A percentile compares a stretch with the other conserved stretches of the same genome.
Conservation (phyloP, 192 early-diverging fungal genomes). For the Piromyces sp. region DNA sequence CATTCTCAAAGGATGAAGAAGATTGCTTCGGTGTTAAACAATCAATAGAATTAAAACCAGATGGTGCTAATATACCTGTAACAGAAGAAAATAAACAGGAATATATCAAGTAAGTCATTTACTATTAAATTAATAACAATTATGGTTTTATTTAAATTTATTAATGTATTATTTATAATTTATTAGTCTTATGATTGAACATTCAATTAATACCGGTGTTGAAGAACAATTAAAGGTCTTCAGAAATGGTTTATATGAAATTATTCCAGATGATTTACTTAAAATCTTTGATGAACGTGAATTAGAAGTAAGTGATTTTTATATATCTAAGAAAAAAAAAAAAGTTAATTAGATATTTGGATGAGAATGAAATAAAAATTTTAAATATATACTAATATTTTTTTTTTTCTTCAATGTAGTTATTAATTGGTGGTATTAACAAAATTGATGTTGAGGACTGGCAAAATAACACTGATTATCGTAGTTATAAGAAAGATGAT, state of each 20-base stretch:
- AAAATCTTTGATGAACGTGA: slow-evolving; percentile 95
- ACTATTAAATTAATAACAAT: too few species aligned
- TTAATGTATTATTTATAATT: too few species aligned
- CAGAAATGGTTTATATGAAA: slow-evolving; percentile 80
- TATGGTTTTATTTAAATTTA: too few species aligned
- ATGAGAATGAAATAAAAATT: too few species aligned
- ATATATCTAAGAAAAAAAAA: too few species aligned
- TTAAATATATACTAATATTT: too few species aligned
- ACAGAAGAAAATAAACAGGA: slow-evolving; percentile 93
- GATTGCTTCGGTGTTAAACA: slow-evolving; percentile 79
- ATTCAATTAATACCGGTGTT: slow-evolving; percentile 73
- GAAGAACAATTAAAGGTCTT: slow-evolving; percentile 96
- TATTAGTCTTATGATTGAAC: slow-evolving; percentile 52
- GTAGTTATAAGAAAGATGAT: slow-evolving; percentile 93
- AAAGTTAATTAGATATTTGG: too few species aligned
- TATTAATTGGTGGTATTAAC: slow-evolving; percentile 88
- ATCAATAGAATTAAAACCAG: slow-evolving; percentile 74
- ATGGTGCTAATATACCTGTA: slow-evolving; percentile 77
- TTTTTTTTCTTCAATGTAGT: slow-evolving; percentile 4
- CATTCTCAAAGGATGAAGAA: slow-evolving; percentile 76
- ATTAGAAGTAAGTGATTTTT: slow-evolving; percentile 63
- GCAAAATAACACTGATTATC: slow-evolving; percentile 96
- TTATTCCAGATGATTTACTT: slow-evolving; percentile 88
- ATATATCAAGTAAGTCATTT: slow-evolving; percentile 54
- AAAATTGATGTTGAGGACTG: slow-evolving; percentile 96